Evolutionary conservation across 1,284 basidiomycete species (phyloP), one percentile per base, ranked within the genome.

Genomic region (Baeospora myosura): DNA sequence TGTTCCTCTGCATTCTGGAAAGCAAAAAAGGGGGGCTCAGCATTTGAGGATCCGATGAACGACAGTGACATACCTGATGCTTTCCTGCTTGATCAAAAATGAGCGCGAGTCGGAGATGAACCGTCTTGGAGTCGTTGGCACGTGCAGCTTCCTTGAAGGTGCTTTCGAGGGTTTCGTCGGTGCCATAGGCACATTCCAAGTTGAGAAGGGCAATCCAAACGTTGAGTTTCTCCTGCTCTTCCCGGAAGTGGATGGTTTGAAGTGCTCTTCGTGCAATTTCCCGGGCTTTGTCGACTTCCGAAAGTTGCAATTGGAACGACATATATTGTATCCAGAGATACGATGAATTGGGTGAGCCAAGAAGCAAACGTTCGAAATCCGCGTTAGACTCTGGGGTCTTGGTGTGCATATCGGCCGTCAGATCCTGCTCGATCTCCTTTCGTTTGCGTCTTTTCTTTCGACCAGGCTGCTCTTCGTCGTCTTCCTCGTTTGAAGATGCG

Each of bases 261-360:
- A 96, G 69, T 3, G 94, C 96, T 22, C 91, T 81, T 41, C 78
- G 75, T 12, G 83, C 95, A 37, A 94, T 84, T 56, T 86, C 79
- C 26, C 94, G 79, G 11, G 95, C 96, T 63, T 93, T 93, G 53
- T 94, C 92, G 33, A 98, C 73, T 63, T 99, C 95, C 32, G 93
- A 92, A 11, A 98, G 78, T 52, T 94, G 91, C 3, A 98, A 72
- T 51, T 95, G 90, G 78, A 98, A 96, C 4, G 94, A 95, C 91
- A 99, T 98, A 63, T 95, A 98, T 62, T 97, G 95, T 48, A 99
- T 87, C 96, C 96, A 99, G 30, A 98, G 74, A 66, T 86, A 97
- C 0, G 97, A 98, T 10, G 92, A 97, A 62, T 97, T 93, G 3
- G 96, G 96, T 0, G 94, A 95, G n/a, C 90, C 88, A 21, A 98